Conservation (phyloP, 2,329 filamentous ascomycete species). For the Onygenales sp. region DNA sequence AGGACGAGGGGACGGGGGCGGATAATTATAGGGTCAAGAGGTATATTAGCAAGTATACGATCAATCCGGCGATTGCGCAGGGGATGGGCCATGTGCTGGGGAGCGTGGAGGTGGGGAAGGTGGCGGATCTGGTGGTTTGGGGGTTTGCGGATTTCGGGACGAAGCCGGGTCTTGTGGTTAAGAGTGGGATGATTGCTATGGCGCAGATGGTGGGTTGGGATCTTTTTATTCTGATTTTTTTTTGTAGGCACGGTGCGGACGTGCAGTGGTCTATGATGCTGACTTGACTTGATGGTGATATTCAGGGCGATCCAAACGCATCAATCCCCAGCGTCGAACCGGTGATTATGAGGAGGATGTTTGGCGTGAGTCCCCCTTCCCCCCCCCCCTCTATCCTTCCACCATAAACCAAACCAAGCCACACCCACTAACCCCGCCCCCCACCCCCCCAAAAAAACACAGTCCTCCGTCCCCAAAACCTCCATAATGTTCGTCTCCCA, state of each 20-base stretch:
- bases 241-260: background rate
- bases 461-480: slow-evolving; percentile 56
- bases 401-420: background rate
- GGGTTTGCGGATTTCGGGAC: slow-evolving; percentile 74
- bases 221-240: too few species aligned
- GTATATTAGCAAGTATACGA: slow-evolving; percentile 91
- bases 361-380: slow-evolving; percentile 41
- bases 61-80: slow-evolving; percentile 87
- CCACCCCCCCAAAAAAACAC: too few species aligned
- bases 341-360: slow-evolving; percentile 77
- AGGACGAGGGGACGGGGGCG: slow-evolving; percentile 68
- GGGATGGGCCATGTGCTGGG: slow-evolving; percentile 83
- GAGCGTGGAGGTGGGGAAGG: slow-evolving; percentile 77
- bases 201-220: slow-evolving; percentile 62
- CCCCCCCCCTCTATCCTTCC: background rate
- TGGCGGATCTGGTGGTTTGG: slow-evolving; percentile 87
- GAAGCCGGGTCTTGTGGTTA: slow-evolving; percentile 72
- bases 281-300: background rate
- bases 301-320: slow-evolving; percentile 65
- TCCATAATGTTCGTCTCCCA: slow-evolving; percentile 78
- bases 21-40: slow-evolving; percentile 90
- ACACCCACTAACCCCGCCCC: background rate
- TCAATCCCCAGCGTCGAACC: slow-evolving; percentile 86
- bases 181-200: slow-evolving; percentile 77
- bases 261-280: too few species aligned